phyloP scores from a whole-genome alignment of 192 early-diverging fungal species.

The Dimargaris xerosporica region DNA sequence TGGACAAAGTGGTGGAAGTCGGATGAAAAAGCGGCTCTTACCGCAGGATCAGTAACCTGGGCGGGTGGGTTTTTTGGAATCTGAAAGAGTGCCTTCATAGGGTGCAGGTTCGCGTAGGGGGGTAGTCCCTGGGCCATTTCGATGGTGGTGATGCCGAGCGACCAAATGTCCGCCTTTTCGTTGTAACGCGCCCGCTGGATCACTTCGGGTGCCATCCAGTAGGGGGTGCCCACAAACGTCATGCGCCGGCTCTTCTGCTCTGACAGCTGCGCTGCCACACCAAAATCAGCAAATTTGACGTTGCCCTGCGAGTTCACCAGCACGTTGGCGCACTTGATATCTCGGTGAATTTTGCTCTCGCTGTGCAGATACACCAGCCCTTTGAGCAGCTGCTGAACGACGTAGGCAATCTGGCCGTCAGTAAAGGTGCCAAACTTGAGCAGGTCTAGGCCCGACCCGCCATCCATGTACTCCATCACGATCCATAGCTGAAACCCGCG shows the following conservation, averaged over 20 bases:
- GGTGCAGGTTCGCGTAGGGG: conserved; percentile 71
- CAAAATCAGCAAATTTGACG: conserved; percentile 21
- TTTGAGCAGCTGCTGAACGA: conserved; percentile 30
- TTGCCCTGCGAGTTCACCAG: conserved; percentile 8
- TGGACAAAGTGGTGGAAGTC: conserved; percentile 35
- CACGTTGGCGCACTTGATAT: conserved; percentile 31
- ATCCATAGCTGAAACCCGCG: conserved; percentile 36
- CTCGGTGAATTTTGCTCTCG: conserved; percentile 41
- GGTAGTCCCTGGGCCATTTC: conserved; percentile 77
- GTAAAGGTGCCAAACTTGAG: conserved; percentile 7
- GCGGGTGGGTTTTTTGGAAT: conserved; percentile 71
- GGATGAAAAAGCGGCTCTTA: conserved; percentile 22
- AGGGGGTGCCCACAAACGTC: conserved; percentile 84
- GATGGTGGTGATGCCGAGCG: conserved; percentile 72
- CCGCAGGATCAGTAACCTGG: conserved; percentile 22
- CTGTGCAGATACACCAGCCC: conserved; percentile 41
- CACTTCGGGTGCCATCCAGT: conserved; percentile 71
- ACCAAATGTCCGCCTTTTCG: conserved; percentile 84
- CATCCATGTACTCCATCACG: conserved; percentile 34
- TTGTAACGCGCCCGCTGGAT: conserved; percentile 72
- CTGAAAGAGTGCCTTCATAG: conserved; percentile 71
- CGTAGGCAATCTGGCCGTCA: conserved; percentile 35
- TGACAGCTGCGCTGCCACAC: conserved; percentile 21
- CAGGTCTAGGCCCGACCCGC: conserved; percentile 34
- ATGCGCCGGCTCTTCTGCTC: conserved; percentile 9